These are phyloP conservation scores for Cladosporium halotolerans DNA, from an alignment of 2,329 filamentous ascomycete genomes.

Conservation along the genomic window DNA sequence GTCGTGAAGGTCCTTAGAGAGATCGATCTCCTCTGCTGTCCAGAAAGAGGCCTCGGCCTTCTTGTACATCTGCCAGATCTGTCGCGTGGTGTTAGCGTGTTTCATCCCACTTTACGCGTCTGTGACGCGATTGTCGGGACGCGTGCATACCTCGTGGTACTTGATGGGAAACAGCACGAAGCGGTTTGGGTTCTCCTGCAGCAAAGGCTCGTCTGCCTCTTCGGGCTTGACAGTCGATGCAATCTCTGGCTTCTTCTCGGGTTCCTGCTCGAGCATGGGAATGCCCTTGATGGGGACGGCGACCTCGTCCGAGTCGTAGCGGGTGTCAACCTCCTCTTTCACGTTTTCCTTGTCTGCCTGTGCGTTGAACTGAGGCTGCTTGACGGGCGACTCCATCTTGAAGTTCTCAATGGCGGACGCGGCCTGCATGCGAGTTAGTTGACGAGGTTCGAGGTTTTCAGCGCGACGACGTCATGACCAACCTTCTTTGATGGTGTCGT, in stretches of 20 bases:
- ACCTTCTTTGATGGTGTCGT: slow-evolving; percentile 70
- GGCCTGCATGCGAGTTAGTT: slow-evolving; percentile 54
- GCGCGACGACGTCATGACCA: slow-evolving; percentile 38
- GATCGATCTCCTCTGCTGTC: slow-evolving; percentile 98
- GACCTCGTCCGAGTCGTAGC: slow-evolving; percentile 45
- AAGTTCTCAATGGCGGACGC: slow-evolving; percentile 79
- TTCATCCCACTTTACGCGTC: slow-evolving; percentile 24
- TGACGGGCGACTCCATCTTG: slow-evolving; percentile 87
- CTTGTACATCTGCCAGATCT: slow-evolving; percentile 99
- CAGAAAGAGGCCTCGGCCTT: slow-evolving; percentile 99
- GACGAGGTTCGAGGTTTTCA: slow-evolving; percentile 30
- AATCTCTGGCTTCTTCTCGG: slow-evolving; percentile 29
- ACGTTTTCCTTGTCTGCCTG: slow-evolving; percentile 76
- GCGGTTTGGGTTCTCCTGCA: slow-evolving; percentile 90
- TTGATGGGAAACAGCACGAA: slow-evolving; percentile 99
- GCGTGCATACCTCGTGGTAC: slow-evolving; percentile 87
- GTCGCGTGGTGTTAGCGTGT: slow-evolving; percentile 23
- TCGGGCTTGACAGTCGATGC: slow-evolving; percentile 52
- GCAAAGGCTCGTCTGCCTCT: slow-evolving; percentile 79
- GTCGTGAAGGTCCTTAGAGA: slow-evolving; percentile 97
- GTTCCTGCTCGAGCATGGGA: slow-evolving; percentile 36
- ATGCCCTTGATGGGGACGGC: slow-evolving; percentile 52
- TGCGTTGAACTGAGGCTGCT: slow-evolving; percentile 76
- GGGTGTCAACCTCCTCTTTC: slow-evolving; percentile 35
- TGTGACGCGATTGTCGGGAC: slow-evolving; percentile 52